phyloP scores from a whole-genome alignment of 148 eudicot species.

The Spergularia marina region DNA sequence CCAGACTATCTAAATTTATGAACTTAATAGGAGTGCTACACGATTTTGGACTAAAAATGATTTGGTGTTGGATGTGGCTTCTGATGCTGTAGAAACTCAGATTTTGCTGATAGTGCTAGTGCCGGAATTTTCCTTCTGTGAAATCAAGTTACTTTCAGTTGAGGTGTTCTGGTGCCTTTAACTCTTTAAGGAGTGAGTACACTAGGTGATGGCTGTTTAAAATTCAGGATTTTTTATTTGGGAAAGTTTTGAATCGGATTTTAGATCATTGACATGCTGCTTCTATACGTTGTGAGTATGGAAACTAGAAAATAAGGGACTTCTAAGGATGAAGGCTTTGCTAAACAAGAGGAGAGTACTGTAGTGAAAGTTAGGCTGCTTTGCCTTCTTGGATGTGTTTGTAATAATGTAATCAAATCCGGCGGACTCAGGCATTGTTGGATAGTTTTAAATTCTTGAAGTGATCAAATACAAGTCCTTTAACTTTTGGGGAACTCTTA shows the following conservation, averaged over 20 bases:
- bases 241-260: not conserved
- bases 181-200: not conserved
- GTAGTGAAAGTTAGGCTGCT: constrained; percentile 1
- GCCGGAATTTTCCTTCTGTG: no score
- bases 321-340: not conserved
- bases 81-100: no score
- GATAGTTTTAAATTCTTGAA: not conserved
- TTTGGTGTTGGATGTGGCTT: no score
- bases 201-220: not conserved
- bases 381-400: not conserved
- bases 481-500: not conserved
- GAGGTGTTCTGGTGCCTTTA: no score
- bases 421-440: not conserved
- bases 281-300: not conserved
- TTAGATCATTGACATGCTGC: not conserved
- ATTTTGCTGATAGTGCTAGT: no score
- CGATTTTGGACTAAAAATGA: no score
- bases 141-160: no score
- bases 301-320: not conserved
- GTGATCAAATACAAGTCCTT: not conserved
- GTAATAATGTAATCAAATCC: not conserved
- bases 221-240: not conserved
- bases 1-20: no score
- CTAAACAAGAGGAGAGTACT: not conserved
- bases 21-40: no score